Base-by-base conservation (phyloP, 257 asterid species). In the Nicotiana otophora region DNA sequence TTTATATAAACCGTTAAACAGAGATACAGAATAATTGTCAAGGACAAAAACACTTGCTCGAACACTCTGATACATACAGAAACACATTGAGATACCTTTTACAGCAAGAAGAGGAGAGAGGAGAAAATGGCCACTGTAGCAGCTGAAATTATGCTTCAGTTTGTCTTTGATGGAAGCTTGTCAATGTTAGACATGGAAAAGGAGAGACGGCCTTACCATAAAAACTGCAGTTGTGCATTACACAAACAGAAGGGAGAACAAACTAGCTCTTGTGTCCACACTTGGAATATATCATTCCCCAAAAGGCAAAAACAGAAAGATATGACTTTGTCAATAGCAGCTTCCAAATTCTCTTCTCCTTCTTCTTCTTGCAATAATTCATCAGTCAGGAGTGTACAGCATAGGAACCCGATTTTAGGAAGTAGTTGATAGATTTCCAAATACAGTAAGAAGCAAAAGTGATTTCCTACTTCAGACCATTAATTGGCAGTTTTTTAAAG, bases 121-220 rank as follows among this genome's bases (percentile, higher is more conserved):
- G 84, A 42, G 65, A 33, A 69, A 75, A 89, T 88, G 91, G 83
- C 86, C 75, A 80, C 78, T 79, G 74, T 36, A 89, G 89, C 88
- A 75, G 85, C 84, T 9, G 84, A 77, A 51, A 57, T 57, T 55
- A 2, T 81, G 84, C 77, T 87, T 42, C 82, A 80, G 61, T 83
- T 85, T 80, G 86, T 82, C 67, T 48, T 85, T 19, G 62, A 72
- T 34, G 90, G 90, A 82, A 85, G 91, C 84, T 82, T 85, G 67
- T 86, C 88, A 1, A 31, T 84, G 85, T 23, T 42, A 1, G 89
- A 87, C 87, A 83, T 26, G 82, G 84, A 80, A 23, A 79, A 84
- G 8, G 88, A 90, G 75, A 64, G 90, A 12, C 87, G 88, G 66
- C 91, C 93, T 3, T 86, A 88, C 30, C 91, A 90, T n/a, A 54